phyloP scores from a whole-genome alignment of 768 basidiomycete genomes.

The Daedalea quercina region DNA sequence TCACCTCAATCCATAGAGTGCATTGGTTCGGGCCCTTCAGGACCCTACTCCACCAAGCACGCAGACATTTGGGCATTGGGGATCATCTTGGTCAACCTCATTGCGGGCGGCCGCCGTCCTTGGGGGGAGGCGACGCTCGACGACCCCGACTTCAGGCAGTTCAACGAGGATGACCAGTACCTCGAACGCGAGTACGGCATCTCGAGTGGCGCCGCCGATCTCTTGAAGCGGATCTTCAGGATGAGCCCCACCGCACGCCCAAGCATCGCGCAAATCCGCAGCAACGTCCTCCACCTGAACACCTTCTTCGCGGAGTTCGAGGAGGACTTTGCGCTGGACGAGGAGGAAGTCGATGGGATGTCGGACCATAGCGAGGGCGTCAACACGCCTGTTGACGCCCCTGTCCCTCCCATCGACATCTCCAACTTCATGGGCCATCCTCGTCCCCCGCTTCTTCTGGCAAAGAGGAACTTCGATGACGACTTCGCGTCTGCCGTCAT shows the following conservation, averaged over 20 bases:
- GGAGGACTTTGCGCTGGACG: conserved; percentile 24
- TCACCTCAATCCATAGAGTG: conserved; percentile 12
- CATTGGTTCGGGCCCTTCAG: conserved; percentile 4
- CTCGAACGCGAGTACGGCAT: conserved; percentile 43
- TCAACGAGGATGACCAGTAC: conserved; percentile 37
- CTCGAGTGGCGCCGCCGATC: conserved; percentile 35
- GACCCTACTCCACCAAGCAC: conserved; percentile 22
- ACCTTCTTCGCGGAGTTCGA: conserved; percentile 48
- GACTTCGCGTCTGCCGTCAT: neutral
- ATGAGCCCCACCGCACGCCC: conserved; percentile 57
- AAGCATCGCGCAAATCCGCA: conserved; percentile 53
- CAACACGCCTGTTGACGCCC: neutral
- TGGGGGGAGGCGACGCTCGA: conserved; percentile 44
- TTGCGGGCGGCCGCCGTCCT: conserved; percentile 39
- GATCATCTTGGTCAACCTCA: conserved; percentile 44
- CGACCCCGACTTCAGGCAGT: conserved; percentile 40
- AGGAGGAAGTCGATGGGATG: neutral
- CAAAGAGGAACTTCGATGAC: neutral
- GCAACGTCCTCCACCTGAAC: conserved; percentile 45
- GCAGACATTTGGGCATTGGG: conserved; percentile 24
- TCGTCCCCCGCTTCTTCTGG: neutral
- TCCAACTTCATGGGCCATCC: neutral
- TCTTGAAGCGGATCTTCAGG: conserved; percentile 52
- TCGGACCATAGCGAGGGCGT: neutral
- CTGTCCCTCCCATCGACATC: neutral